Conservation (phyloP, 768 basidiomycete genomes). For the Postia placenta region DNA sequence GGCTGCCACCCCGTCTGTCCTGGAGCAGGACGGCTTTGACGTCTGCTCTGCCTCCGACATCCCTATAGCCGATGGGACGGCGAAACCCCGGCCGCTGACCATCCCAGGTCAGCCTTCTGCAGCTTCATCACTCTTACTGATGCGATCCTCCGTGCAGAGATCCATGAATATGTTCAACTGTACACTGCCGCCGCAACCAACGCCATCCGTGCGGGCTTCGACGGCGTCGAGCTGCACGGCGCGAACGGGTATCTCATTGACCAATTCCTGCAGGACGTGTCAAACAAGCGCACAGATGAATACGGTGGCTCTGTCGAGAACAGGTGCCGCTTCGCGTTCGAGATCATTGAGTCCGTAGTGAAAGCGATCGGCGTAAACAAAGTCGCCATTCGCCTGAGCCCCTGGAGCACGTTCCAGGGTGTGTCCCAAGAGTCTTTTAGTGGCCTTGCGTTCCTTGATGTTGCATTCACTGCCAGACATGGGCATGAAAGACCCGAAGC, state of each 20-base stretch:
- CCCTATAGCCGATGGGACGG: too few relatives aligned
- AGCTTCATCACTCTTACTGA: too few relatives aligned
- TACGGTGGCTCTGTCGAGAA: slow-evolving; percentile 43
- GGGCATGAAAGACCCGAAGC: slow-evolving; percentile 46
- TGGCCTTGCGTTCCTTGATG: neutral
- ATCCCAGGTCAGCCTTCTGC: slow-evolving; percentile 3
- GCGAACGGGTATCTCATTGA: slow-evolving; percentile 29
- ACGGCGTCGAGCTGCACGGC: slow-evolving; percentile 23
- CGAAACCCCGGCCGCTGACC: too few relatives aligned
- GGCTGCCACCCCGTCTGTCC: too few relatives aligned
- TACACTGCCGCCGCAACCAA: slow-evolving; percentile 19
- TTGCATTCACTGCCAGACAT: slow-evolving; percentile 25
- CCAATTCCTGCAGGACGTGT: slow-evolving; percentile 30
- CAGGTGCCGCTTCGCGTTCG: slow-evolving; percentile 37
- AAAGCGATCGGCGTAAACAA: slow-evolving; percentile 35
- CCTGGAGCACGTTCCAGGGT: slow-evolving; percentile 30
- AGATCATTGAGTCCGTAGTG: slow-evolving; percentile 34
- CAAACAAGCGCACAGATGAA: slow-evolving; percentile 39
- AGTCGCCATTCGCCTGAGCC: slow-evolving; percentile 32
- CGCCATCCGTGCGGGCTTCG: slow-evolving; percentile 24
- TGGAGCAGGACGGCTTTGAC: too few relatives aligned
- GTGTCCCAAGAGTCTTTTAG: slow-evolving; percentile 22
- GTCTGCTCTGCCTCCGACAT: too few relatives aligned
- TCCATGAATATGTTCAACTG: slow-evolving; percentile 10
- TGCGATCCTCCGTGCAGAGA: too few relatives aligned